These are phyloP conservation scores for Russula sp. DNA, from an alignment of 768 basidiomycete genomes.

Conservation along the genomic window DNA sequence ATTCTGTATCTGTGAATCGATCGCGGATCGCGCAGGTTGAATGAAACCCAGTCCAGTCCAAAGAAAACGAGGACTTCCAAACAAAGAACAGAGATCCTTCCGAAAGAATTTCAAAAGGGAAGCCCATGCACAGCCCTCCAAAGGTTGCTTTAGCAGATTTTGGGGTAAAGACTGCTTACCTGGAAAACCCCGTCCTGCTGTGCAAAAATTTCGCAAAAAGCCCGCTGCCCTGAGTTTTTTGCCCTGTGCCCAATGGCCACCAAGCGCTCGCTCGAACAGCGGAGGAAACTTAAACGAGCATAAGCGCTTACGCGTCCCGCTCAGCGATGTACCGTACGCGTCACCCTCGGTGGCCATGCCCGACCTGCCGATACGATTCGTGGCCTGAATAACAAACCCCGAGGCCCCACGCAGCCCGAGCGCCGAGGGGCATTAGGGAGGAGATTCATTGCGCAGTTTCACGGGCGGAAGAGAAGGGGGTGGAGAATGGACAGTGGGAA, in stretches of 20 bases:
- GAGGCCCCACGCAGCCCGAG: background rate
- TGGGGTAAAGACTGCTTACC: background rate
- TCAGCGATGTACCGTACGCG: background rate
- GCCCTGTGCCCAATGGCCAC: conserved; percentile 7
- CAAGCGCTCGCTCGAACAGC: background rate
- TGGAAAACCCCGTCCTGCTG: background rate
- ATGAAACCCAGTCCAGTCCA: background rate
- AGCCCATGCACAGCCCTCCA: conserved; percentile 1
- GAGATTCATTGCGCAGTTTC: no score
- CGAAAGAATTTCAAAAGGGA: conserved; percentile 15
- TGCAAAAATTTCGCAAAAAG: background rate
- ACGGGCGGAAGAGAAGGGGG: background rate
- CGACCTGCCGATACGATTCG: background rate
- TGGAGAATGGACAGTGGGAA: background rate
- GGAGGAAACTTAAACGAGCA: background rate
- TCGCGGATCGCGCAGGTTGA: background rate
- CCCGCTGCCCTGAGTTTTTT: background rate
- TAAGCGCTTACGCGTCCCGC: background rate
- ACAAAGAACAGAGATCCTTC: conserved; percentile 8
- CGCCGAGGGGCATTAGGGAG: no score
- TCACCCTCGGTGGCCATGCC: background rate
- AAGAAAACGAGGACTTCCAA: background rate
- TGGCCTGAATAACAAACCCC: background rate
- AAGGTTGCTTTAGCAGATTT: background rate
- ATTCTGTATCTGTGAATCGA: background rate